Evolutionary conservation across 2,329 filamentous ascomycete species (phyloP).

Genomic region (Alternaria postmessia): DNA sequence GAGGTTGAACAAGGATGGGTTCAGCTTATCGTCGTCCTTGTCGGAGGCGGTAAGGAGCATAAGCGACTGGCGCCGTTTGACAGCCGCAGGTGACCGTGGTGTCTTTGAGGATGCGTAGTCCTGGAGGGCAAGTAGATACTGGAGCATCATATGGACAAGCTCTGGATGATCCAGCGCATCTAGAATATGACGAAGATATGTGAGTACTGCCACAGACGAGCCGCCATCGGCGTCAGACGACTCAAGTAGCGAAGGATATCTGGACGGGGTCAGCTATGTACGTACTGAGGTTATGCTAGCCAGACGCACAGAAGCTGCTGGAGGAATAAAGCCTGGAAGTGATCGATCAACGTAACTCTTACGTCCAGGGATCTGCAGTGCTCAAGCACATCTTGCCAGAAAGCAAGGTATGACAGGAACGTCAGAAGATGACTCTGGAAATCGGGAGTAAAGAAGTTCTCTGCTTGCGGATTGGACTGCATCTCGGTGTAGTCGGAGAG

Average conservation of each 20-base stretch:
- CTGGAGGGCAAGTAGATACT: conserved; percentile 86
- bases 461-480: conserved; percentile 68
- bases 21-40: conserved; percentile 75
- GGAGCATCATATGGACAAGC: conserved; percentile 90
- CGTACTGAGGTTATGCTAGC: background rate
- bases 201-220: conserved; percentile 93
- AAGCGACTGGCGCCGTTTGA: conserved; percentile 86
- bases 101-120: conserved; percentile 56
- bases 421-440: conserved; percentile 89
- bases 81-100: conserved; percentile 65
- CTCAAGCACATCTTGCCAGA: conserved; percentile 98
- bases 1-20: conserved; percentile 89
- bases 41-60: conserved; percentile 84
- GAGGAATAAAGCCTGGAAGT: conserved; percentile 95
- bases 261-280: conserved; percentile 49
- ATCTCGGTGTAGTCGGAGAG: conserved; percentile 88
- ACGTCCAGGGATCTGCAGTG: conserved; percentile 93
- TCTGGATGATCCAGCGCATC: conserved; percentile 93
- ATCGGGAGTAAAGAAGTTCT: conserved; percentile 75
- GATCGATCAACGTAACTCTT: conserved; percentile 90
- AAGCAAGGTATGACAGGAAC: conserved; percentile 91
- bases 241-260: conserved; percentile 93
- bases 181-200: conserved; percentile 88
- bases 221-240: conserved; percentile 97
- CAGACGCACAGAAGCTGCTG: conserved; percentile 82